Conservation (phyloP, 2,329 filamentous ascomycete genomes). For the Claviceps fusiformis region DNA sequence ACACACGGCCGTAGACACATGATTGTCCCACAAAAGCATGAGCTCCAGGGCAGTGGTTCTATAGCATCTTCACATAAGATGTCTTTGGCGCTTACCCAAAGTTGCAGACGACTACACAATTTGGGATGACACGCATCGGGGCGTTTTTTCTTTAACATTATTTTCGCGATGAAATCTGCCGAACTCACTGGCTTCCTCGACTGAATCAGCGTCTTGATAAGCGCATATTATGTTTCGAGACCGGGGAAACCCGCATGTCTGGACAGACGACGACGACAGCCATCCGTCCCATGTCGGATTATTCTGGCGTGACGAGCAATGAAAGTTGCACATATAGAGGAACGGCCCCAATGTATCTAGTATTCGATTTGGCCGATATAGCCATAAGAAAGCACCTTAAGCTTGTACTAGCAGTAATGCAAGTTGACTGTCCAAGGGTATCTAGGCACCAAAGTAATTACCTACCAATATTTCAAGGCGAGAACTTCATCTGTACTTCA, state of each 20-base stretch:
- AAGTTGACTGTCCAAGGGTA: neutral
- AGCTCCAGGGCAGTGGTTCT: neutral
- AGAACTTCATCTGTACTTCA: neutral
- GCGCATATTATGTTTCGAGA: neutral
- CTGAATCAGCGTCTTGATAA: neutral
- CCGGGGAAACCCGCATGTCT: neutral
- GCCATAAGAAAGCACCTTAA: neutral
- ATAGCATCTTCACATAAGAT: neutral
- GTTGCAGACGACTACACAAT: neutral
- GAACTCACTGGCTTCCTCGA: neutral
- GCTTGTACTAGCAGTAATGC: neutral
- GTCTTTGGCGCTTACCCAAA: neutral
- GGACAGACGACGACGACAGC: neutral
- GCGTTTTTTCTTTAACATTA: neutral
- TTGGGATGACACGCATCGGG: neutral
- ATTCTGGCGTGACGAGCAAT: neutral
- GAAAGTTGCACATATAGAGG: neutral
- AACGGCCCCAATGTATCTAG: neutral
- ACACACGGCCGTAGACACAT: neutral
- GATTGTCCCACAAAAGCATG: neutral
- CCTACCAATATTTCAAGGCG: neutral
- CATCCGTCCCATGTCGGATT: neutral
- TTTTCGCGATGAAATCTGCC: neutral
- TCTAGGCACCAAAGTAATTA: too few species aligned
- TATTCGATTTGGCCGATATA: neutral